A percentile compares a stretch with the other conserved stretches of the same genome.
These are phyloP conservation scores for Lophium mytilinum DNA, from an alignment of 495 filamentous ascomycete species.

Conservation along the genomic window DNA sequence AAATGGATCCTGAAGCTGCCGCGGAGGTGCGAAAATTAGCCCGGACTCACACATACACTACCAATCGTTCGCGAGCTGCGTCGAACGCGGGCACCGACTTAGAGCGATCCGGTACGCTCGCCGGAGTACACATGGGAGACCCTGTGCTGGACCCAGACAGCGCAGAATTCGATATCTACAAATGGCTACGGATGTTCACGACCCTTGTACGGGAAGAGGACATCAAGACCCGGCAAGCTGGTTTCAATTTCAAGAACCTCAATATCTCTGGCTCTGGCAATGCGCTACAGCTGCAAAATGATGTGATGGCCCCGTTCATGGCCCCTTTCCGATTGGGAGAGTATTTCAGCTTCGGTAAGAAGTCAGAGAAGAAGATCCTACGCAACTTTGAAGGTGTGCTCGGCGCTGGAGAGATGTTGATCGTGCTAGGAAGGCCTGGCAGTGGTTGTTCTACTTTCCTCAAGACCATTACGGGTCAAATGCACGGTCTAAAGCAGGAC, in stretches of 20 bases:
- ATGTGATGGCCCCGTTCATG: constrained; percentile 42
- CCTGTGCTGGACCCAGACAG: constrained; percentile 9
- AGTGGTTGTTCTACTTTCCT: constrained; percentile 40
- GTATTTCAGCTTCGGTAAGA: constrained; percentile 31
- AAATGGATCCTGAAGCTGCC: not conserved
- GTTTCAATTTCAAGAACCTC: constrained; percentile 45
- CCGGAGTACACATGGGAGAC: constrained; percentile 8
- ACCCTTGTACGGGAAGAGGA: constrained; percentile 40
- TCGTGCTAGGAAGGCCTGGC: constrained; percentile 41
- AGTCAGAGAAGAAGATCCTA: constrained; percentile 6
- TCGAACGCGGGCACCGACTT: not conserved
- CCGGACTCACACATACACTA: not conserved
- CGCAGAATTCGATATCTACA: constrained; percentile 18
- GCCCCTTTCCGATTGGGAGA: constrained; percentile 44
- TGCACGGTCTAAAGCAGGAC: not conserved
- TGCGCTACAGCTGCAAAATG: constrained; percentile 49
- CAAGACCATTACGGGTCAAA: not conserved
- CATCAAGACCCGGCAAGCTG: constrained; percentile 31
- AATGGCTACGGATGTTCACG: constrained; percentile 20
- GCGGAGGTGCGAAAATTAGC: not conserved
- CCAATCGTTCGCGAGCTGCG: not conserved
- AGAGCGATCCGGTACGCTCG: not conserved
- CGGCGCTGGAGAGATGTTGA: constrained; percentile 36
- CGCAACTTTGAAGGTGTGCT: constrained; percentile 4
- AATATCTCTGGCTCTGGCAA: constrained; percentile 48